These are phyloP conservation scores for Chloranthus sessilifolius DNA, from an alignment of 164 flowering plant species.

Conservation along the genomic window DNA sequence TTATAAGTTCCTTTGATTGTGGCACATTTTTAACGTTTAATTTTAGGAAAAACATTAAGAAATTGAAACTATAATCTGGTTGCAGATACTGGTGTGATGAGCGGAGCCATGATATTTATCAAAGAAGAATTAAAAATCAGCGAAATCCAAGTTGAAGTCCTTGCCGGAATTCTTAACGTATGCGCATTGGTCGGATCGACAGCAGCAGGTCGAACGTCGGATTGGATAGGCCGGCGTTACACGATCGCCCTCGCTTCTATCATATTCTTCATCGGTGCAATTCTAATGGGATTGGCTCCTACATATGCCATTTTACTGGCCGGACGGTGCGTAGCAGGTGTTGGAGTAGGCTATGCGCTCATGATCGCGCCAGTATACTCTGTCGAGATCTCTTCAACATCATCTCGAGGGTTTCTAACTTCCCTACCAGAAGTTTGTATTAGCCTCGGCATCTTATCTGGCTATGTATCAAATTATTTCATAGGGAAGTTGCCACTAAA, in stretches of 20 bases:
- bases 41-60: no score
- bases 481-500: conserved; percentile 36
- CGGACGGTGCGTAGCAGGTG: conserved; percentile 28
- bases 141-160: conserved; percentile 20
- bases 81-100: conserved; percentile 33
- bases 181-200: conserved; percentile 22
- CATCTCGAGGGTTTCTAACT: conserved; percentile 25
- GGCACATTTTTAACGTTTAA: no score
- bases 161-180: conserved; percentile 22
- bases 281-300: conserved; percentile 25
- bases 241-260: conserved; percentile 24
- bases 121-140: conserved; percentile 18
- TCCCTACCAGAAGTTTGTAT: conserved; percentile 32
- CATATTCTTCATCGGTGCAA: conserved; percentile 27
- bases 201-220: conserved; percentile 24
- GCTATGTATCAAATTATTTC: conserved; percentile 59
- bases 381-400: conserved; percentile 24
- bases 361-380: conserved; percentile 36
- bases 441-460: conserved; percentile 33
- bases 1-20: no score
- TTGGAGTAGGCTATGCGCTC: conserved; percentile 30
- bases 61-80: no score
- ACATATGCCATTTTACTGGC: conserved; percentile 20
- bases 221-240: conserved; percentile 28
- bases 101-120: conserved; percentile 29